These are phyloP conservation scores for Pseudocercospora fuligena DNA, from an alignment of 2,329 filamentous ascomycete species.

Conservation along the genomic window DNA sequence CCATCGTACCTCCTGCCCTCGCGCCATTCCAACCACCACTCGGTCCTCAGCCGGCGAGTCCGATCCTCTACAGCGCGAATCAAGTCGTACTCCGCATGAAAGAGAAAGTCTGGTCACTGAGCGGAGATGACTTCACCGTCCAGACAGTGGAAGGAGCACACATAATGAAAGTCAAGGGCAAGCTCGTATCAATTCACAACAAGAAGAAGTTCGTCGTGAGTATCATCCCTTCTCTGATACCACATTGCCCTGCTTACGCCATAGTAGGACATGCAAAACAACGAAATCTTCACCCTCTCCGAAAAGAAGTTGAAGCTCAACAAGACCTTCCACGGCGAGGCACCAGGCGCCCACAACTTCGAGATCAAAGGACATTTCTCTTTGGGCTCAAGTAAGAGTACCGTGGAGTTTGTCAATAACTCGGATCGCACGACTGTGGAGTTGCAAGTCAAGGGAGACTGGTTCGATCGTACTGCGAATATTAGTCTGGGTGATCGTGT, in stretches of 20 bases:
- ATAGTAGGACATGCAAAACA: constrained; percentile 50
- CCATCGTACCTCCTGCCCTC: constrained; percentile 18
- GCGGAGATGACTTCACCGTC: constrained; percentile 69
- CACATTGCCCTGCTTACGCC: neutral
- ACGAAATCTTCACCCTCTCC: constrained; percentile 62
- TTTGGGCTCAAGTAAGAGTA: constrained; percentile 58
- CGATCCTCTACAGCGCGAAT: constrained; percentile 34
- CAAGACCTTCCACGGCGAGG: constrained; percentile 57
- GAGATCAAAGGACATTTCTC: constrained; percentile 58
- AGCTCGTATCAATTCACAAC: constrained; percentile 57
- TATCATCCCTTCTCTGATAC: neutral
- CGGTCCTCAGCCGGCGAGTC: constrained; percentile 36
- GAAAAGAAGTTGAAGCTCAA: constrained; percentile 60
- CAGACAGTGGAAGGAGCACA: constrained; percentile 59
- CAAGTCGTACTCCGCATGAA: constrained; percentile 58
- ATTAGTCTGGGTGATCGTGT: constrained; percentile 59
- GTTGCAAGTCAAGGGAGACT: constrained; percentile 66
- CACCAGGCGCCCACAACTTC: constrained; percentile 31
- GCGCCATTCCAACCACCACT: constrained; percentile 37
- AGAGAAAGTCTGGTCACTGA: constrained; percentile 62
- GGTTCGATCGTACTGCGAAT: constrained; percentile 61
- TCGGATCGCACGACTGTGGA: constrained; percentile 50
- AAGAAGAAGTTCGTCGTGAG: constrained; percentile 59
- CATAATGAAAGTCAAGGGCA: constrained; percentile 62
- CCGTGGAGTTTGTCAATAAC: constrained; percentile 61